phyloP scores from a whole-genome alignment of 1,284 basidiomycete species.

The Austroboletus niveus region DNA sequence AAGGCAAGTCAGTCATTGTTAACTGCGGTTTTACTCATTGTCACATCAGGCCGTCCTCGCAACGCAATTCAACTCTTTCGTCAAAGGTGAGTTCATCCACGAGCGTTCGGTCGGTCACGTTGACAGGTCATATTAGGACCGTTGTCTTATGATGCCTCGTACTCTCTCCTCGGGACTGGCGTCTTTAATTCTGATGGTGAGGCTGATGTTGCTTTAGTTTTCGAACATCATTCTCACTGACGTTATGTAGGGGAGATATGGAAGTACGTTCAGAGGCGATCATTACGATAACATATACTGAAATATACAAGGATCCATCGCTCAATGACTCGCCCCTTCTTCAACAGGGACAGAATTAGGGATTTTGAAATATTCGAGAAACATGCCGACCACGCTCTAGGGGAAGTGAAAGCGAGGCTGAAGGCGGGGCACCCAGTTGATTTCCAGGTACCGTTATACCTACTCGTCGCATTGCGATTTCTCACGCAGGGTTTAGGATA shows the following conservation, averaged over 20 bases:
- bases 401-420: constrained; percentile 39
- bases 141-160: constrained; percentile 23
- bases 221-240: constrained; percentile 2
- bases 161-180: constrained; percentile 48
- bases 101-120: constrained; percentile 1
- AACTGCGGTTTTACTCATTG: constrained; percentile 1
- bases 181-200: constrained; percentile 62
- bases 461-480: neutral
- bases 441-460: constrained; percentile 39
- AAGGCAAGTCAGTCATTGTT: constrained; percentile 27
- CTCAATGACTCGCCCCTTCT: constrained; percentile 57
- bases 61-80: constrained; percentile 43
- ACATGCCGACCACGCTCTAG: constrained; percentile 42
- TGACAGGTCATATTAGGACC: constrained; percentile 18
- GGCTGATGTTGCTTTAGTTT: neutral
- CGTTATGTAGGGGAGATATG: constrained; percentile 47
- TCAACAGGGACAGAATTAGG: constrained; percentile 48
- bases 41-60: constrained; percentile 31
- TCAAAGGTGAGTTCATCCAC: constrained; percentile 34
- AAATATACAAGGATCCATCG: constrained; percentile 46
- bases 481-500: constrained; percentile 26
- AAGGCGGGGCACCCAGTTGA: constrained; percentile 46
- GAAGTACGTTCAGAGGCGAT: constrained; percentile 37
- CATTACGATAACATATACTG: neutral
- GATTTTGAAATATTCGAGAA: constrained; percentile 55